Evolutionary conservation across 2,329 filamentous ascomycete genomes (phyloP).

Genomic region (Scytalidium sp.): DNA sequence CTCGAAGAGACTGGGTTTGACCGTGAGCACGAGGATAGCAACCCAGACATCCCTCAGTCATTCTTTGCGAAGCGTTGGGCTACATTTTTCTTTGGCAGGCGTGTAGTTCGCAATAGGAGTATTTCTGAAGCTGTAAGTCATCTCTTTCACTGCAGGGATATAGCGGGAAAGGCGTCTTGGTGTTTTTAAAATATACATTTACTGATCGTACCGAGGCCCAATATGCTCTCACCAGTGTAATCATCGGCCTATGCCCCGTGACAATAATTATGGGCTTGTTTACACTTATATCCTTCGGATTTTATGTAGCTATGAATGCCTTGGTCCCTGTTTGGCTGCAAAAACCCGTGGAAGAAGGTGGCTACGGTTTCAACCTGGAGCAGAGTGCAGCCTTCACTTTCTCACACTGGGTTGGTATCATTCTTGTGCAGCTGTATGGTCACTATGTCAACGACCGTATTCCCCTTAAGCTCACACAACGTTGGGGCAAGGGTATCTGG

Average conservation of each 20-base stretch:
- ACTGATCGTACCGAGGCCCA: too few species aligned
- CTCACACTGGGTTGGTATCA: constrained; percentile 35
- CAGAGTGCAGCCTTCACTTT: constrained; percentile 35
- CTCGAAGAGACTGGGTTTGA: constrained; percentile 5
- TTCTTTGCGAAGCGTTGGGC: constrained; percentile 2
- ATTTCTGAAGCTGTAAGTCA: too few species aligned
- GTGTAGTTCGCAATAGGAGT: constrained; percentile 1
- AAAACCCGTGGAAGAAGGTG: constrained; percentile 29
- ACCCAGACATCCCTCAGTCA: not conserved
- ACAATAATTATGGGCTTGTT: constrained; percentile 35
- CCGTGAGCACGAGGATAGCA: constrained; percentile 1
- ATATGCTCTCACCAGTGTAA: too few species aligned
- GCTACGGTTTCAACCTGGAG: constrained; percentile 37
- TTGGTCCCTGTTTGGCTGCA: constrained; percentile 29
- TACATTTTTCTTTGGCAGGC: constrained; percentile 1
- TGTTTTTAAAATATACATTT: too few species aligned
- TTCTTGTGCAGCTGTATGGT: constrained; percentile 30
- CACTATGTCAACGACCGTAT: constrained; percentile 34
- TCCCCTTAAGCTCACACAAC: constrained; percentile 20
- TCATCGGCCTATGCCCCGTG: constrained; percentile 29
- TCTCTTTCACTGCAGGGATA: too few species aligned
- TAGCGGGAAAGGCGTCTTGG: too few species aligned
- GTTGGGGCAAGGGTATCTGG: constrained; percentile 8
- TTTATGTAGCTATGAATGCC: constrained; percentile 10
- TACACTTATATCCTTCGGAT: constrained; percentile 8